These are phyloP conservation scores for Dactylellina sp. DNA, from an alignment of 2,329 filamentous ascomycete genomes.

Conservation along the genomic window DNA sequence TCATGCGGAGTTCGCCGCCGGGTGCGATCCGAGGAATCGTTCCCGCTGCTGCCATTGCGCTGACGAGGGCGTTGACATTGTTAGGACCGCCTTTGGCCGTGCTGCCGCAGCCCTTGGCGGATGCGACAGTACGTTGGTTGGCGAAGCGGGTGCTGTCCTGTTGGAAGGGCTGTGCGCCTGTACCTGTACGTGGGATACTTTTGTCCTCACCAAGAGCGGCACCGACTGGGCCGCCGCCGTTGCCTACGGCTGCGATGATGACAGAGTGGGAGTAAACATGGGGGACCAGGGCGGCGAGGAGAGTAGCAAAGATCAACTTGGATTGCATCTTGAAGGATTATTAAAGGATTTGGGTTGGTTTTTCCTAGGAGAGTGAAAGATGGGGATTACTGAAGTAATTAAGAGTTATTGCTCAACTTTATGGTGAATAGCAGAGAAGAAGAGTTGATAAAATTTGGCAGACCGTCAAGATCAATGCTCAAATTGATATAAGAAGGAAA, in stretches of 20 bases:
- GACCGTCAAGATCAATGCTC: slow-evolving; percentile 27
- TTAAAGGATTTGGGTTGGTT: neutral
- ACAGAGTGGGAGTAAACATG: slow-evolving; percentile 26
- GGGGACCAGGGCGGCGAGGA: slow-evolving; percentile 17
- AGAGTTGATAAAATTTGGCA: slow-evolving; percentile 1
- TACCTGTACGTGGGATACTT: slow-evolving; percentile 29
- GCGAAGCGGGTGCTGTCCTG: slow-evolving; percentile 29
- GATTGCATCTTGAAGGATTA: slow-evolving; percentile 37
- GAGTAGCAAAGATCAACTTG: slow-evolving; percentile 31
- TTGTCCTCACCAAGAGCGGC: slow-evolving; percentile 30
- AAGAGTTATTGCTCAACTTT: neutral
- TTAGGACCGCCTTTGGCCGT: slow-evolving; percentile 72
- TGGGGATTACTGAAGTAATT: slow-evolving; percentile 5
- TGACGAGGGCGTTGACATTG: slow-evolving; percentile 63
- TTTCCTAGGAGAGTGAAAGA: neutral
- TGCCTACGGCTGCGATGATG: slow-evolving; percentile 35
- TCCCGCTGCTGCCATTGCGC: slow-evolving; percentile 25
- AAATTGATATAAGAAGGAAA: neutral
- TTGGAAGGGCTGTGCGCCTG: slow-evolving; percentile 15
- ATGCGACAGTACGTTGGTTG: slow-evolving; percentile 15
- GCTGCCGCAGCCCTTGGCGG: slow-evolving; percentile 70
- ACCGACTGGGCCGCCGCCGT: slow-evolving; percentile 32
- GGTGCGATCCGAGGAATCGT: slow-evolving; percentile 70
- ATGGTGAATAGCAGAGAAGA: neutral
- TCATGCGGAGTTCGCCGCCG: slow-evolving; percentile 72